Evolutionary conservation across 108 stramenopile genomes (phyloP).

Genomic region (Schizochytrium sp.): DNA sequence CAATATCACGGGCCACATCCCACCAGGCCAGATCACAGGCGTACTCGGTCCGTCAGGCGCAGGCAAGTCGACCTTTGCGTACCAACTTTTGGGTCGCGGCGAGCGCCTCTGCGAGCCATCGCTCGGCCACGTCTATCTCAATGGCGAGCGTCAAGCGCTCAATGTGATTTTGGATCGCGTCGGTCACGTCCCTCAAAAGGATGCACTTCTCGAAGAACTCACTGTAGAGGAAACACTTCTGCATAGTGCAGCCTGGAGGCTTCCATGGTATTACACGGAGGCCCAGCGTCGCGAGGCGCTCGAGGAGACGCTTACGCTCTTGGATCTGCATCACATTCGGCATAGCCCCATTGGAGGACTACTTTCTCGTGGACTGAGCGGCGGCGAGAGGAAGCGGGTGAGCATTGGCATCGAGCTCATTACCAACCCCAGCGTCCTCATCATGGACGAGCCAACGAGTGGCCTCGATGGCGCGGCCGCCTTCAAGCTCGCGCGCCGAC

Average conservation of each 20-base stretch:
- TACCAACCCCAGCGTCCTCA: constrained; percentile 54
- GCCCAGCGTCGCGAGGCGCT: not conserved
- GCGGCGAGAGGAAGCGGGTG: constrained; percentile 71
- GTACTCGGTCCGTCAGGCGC: constrained; percentile 8
- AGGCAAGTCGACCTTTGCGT: constrained; percentile 12
- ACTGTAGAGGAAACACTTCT: constrained; percentile 63
- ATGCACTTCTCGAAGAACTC: constrained; percentile 63
- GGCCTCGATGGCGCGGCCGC: constrained; percentile 65
- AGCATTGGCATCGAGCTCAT: constrained; percentile 66
- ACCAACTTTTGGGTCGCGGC: not conserved
- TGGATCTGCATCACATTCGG: not conserved
- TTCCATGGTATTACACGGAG: constrained; percentile 33
- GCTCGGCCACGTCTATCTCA: constrained; percentile 39
- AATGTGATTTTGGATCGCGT: constrained; percentile 25
- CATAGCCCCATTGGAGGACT: not conserved
- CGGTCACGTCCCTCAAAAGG: constrained; percentile 60
- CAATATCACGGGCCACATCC: not conserved
- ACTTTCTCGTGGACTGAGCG: constrained; percentile 29
- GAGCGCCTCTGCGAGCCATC: not conserved
- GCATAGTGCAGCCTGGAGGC: constrained; percentile 59
- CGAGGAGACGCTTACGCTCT: not conserved
- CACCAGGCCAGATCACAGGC: not conserved
- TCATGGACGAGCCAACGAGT: constrained; percentile 72
- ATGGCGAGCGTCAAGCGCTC: constrained; percentile 28
- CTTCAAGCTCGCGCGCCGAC: constrained; percentile 50